Evolutionary conservation across 257 asterid species (phyloP).

Genomic region (Solanum medicagineum): DNA sequence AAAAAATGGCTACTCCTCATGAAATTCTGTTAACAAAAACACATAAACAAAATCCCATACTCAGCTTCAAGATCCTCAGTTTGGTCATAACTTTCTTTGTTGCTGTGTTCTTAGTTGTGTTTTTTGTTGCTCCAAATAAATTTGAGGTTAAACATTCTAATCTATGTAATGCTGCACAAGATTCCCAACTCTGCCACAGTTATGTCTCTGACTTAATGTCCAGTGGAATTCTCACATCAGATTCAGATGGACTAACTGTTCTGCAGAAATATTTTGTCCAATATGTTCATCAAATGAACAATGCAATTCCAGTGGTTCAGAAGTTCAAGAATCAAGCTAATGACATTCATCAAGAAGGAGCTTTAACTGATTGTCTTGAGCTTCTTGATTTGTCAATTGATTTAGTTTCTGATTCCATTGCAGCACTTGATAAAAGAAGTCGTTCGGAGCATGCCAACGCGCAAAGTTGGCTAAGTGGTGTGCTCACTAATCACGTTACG

Average conservation of each 20-base stretch:
- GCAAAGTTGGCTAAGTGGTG: slow-evolving; percentile 38
- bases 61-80: slow-evolving; percentile 15
- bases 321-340: slow-evolving; percentile 7
- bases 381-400: slow-evolving; percentile 29
- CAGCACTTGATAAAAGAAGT: slow-evolving; percentile 1
- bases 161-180: slow-evolving; percentile 15
- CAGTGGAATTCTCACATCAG: not conserved
- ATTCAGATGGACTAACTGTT: not conserved
- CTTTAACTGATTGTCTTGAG: slow-evolving; percentile 34
- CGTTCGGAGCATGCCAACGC: not conserved
- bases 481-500: slow-evolving; percentile 39
- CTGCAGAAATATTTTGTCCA: slow-evolving; percentile 13
- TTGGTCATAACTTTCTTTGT: slow-evolving; percentile 2
- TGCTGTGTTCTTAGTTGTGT: slow-evolving; percentile 1
- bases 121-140: slow-evolving; percentile 9
- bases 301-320: not conserved
- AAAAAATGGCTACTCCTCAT: slow-evolving; percentile 14
- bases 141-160: not conserved
- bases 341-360: slow-evolving; percentile 1
- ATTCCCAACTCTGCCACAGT: slow-evolving; percentile 16
- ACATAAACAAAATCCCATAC: slow-evolving; percentile 1
- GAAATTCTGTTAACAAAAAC: slow-evolving; percentile 12
- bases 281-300: slow-evolving; percentile 11
- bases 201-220: slow-evolving; percentile 10
- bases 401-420: slow-evolving; percentile 16